These are phyloP conservation scores for Trichodelitschia bisporula DNA, from an alignment of 495 filamentous ascomycete species.

Conservation along the genomic window DNA sequence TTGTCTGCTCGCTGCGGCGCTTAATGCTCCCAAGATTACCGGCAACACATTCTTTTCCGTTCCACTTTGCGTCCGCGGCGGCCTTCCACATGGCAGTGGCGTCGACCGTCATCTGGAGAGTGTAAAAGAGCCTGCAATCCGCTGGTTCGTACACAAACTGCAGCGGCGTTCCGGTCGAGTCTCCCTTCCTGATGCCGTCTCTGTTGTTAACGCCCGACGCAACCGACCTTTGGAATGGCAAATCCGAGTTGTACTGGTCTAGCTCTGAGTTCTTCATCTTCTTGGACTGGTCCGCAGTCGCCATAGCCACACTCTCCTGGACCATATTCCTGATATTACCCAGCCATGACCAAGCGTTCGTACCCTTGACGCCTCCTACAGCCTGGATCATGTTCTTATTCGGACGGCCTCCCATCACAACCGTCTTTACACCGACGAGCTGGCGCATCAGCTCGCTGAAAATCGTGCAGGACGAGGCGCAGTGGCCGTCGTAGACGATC, in stretches of 20 bases:
- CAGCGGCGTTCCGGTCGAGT: slow-evolving; percentile 10
- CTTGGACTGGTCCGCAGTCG: not conserved
- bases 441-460: slow-evolving; percentile 30
- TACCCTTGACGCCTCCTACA: slow-evolving; percentile 33
- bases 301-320: slow-evolving; percentile 1
- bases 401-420: slow-evolving; percentile 36
- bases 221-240: slow-evolving; percentile 3
- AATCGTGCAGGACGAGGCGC: slow-evolving; percentile 37
- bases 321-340: slow-evolving; percentile 5
- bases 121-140: slow-evolving; percentile 15
- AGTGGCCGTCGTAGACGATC: slow-evolving; percentile 28
- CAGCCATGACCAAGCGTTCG: too few species aligned
- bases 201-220: slow-evolving; percentile 7
- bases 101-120: slow-evolving; percentile 11
- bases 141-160: slow-evolving; percentile 17
- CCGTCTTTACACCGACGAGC: slow-evolving; percentile 29
- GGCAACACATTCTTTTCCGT: not conserved
- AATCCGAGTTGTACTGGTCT: slow-evolving; percentile 1
- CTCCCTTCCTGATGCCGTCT: slow-evolving; percentile 11
- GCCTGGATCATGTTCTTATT: slow-evolving; percentile 32
- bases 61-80: slow-evolving; percentile 10
- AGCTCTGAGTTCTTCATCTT: slow-evolving; percentile 3
- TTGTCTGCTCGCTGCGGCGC: too few species aligned
- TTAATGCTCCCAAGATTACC: too few species aligned
- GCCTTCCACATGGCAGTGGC: slow-evolving; percentile 12